Conservation (phyloP, 2,329 filamentous ascomycete genomes). For the Xylaria sp. region DNA sequence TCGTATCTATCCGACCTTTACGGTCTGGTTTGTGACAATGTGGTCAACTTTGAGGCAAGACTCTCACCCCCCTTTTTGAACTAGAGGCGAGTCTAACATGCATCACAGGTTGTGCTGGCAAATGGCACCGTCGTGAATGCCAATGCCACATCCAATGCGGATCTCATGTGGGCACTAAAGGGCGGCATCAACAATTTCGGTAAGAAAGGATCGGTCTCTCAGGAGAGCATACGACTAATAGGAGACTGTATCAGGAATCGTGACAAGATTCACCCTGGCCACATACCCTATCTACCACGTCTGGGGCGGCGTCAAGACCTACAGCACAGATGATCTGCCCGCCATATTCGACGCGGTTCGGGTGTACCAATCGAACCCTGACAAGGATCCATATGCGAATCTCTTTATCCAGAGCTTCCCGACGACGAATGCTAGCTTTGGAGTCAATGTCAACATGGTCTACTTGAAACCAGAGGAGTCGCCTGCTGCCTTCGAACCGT, state of each 20-base stretch:
- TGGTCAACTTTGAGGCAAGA: slow-evolving; percentile 8
- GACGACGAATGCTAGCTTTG: slow-evolving; percentile 10
- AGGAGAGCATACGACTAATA: not conserved
- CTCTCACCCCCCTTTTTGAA: not conserved
- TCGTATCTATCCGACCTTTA: slow-evolving; percentile 14
- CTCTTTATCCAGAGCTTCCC: slow-evolving; percentile 3
- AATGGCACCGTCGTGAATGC: slow-evolving; percentile 14
- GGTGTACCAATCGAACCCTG: slow-evolving; percentile 5
- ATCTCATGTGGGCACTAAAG: slow-evolving; percentile 16
- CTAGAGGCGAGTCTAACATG: too few species aligned
- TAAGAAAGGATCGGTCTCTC: not conserved
- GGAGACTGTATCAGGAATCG: slow-evolving; percentile 8
- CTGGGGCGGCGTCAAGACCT: slow-evolving; percentile 15
- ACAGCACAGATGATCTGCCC: slow-evolving; percentile 2
- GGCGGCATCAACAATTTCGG: slow-evolving; percentile 18
- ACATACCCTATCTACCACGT: slow-evolving; percentile 7
- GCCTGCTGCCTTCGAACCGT: slow-evolving; percentile 13
- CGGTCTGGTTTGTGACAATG: slow-evolving; percentile 14
- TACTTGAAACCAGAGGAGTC: slow-evolving; percentile 14
- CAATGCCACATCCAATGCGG: slow-evolving; percentile 3
- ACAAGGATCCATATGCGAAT: slow-evolving; percentile 15
- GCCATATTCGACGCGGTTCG: not conserved
- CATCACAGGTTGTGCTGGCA: slow-evolving; percentile 11
- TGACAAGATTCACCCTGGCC: slow-evolving; percentile 9
- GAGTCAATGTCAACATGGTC: slow-evolving; percentile 1